Percentiles rank a stretch among this genome's conserved stretches.
These are phyloP conservation scores for Calocybe indica DNA, from an alignment of 768 basidiomycete genomes.

Conservation along the genomic window DNA sequence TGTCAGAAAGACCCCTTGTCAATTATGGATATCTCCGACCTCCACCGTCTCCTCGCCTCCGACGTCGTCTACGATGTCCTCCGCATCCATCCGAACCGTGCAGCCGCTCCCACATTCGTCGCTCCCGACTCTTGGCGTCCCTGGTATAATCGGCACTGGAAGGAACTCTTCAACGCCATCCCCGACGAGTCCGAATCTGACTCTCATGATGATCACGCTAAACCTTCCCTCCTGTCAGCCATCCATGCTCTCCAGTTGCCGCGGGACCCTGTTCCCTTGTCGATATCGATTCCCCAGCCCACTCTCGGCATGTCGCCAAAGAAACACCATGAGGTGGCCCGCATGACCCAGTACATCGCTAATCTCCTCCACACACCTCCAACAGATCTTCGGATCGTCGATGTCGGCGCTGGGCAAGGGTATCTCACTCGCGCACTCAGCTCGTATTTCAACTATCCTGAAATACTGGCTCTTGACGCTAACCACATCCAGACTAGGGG, in stretches of 20 bases:
- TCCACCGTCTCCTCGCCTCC: slow-evolving; percentile 5
- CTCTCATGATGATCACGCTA: too few species aligned
- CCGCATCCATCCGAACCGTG: slow-evolving; percentile 44
- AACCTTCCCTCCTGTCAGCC: slow-evolving; percentile 9
- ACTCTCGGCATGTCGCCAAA: slow-evolving; percentile 65
- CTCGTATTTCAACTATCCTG: slow-evolving; percentile 22
- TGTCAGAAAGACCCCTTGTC: background rate
- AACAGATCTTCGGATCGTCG: slow-evolving; percentile 43
- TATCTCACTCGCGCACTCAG: slow-evolving; percentile 54
- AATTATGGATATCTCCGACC: background rate
- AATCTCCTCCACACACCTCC: slow-evolving; percentile 20
- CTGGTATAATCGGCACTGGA: slow-evolving; percentile 31
- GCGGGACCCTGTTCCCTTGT: slow-evolving; percentile 16
- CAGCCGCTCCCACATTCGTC: slow-evolving; percentile 14
- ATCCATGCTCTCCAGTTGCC: slow-evolving; percentile 18
- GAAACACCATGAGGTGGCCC: slow-evolving; percentile 65
- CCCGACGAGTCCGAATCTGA: slow-evolving; percentile 12
- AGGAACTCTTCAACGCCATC: slow-evolving; percentile 3
- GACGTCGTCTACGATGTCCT: slow-evolving; percentile 26
- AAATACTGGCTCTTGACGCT: slow-evolving; percentile 65
- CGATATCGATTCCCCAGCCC: slow-evolving; percentile 9
- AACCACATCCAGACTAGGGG: slow-evolving; percentile 54
- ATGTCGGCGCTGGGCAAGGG: slow-evolving; percentile 70
- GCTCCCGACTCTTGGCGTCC: slow-evolving; percentile 17
- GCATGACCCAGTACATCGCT: slow-evolving; percentile 53